Percentiles rank a stretch among this genome's conserved stretches.
Evolutionary conservation across 2,329 filamentous ascomycete genomes (phyloP).

Genomic region (Ceratocystis variospora): DNA sequence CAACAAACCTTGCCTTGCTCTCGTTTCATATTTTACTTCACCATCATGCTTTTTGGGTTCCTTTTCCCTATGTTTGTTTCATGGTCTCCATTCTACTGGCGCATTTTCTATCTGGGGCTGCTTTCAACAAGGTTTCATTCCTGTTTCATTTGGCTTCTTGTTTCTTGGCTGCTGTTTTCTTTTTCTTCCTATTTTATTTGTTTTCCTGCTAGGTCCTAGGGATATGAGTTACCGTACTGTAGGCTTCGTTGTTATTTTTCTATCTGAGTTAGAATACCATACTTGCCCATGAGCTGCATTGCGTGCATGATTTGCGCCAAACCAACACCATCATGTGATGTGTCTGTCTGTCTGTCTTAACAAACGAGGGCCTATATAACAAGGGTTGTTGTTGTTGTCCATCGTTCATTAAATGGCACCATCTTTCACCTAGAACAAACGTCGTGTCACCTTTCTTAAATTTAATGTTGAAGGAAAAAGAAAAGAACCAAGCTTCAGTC

Average conservation of each 20-base stretch:
- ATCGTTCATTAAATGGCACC: neutral
- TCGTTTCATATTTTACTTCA: neutral
- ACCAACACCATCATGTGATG: neutral
- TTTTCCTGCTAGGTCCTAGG: neutral
- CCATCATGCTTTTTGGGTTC: neutral
- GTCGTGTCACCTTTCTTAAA: neutral
- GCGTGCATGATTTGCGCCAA: neutral
- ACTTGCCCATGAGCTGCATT: neutral
- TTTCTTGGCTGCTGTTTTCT: neutral
- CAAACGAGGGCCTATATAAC: neutral
- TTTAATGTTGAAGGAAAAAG: neutral
- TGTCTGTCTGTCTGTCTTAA: neutral
- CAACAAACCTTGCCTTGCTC: neutral
- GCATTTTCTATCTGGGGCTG: neutral
- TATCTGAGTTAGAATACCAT: neutral
- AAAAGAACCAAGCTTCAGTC: neutral
- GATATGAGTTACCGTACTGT: too few species aligned
- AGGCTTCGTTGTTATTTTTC: neutral
- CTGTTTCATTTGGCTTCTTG: neutral
- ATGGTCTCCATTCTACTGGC: neutral
- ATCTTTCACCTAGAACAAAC: neutral
- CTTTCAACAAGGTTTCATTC: neutral
- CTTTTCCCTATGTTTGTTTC: neutral
- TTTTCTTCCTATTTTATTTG: neutral
- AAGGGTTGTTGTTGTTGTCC: neutral